Conservation (phyloP, 805 yeast genomes). For the Tetrapisispora pingtungensis region DNA sequence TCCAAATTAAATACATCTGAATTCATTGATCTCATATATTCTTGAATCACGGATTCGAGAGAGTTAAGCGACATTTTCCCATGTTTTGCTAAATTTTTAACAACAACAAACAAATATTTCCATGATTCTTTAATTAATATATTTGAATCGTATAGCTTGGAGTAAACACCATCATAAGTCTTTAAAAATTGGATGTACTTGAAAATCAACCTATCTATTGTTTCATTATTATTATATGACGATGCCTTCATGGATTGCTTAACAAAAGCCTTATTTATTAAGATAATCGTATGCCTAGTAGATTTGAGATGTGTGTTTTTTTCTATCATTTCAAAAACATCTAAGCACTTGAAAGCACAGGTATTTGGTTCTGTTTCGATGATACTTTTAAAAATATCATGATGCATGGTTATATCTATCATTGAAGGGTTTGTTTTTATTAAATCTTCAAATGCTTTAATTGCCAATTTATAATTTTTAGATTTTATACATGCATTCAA, state of each 20-base stretch:
- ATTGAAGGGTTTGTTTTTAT: constrained; percentile 2
- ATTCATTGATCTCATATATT: constrained; percentile 13
- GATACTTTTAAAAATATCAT: constrained; percentile 9
- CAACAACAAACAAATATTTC: constrained; percentile 18
- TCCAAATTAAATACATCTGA: constrained; percentile 7
- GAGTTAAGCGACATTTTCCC: constrained; percentile 5
- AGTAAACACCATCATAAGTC: constrained; percentile 11
- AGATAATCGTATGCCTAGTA: constrained; percentile 12
- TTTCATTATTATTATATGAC: constrained; percentile 6
- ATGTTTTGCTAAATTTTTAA: constrained; percentile 10
- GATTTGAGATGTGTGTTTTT: constrained; percentile 4
- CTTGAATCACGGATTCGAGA: constrained; percentile 10
- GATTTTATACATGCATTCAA: constrained; percentile 11
- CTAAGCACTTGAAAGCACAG: constrained; percentile 12
- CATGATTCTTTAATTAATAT: constrained; percentile 17
- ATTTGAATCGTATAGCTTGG: constrained; percentile 6
- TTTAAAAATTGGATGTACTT: constrained; percentile 12
- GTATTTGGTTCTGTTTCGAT: constrained; percentile 9
- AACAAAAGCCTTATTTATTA: constrained; percentile 20
- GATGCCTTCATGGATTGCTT: constrained; percentile 16
- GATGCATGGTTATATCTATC: constrained; percentile 16
- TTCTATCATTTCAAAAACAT: constrained; percentile 10
- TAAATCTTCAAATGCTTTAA: constrained; percentile 8
- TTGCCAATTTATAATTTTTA: constrained; percentile 13
- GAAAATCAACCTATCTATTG: constrained; percentile 6